phyloP scores from a whole-genome alignment of 148 eudicot species.

The Simmondsia chinensis region DNA sequence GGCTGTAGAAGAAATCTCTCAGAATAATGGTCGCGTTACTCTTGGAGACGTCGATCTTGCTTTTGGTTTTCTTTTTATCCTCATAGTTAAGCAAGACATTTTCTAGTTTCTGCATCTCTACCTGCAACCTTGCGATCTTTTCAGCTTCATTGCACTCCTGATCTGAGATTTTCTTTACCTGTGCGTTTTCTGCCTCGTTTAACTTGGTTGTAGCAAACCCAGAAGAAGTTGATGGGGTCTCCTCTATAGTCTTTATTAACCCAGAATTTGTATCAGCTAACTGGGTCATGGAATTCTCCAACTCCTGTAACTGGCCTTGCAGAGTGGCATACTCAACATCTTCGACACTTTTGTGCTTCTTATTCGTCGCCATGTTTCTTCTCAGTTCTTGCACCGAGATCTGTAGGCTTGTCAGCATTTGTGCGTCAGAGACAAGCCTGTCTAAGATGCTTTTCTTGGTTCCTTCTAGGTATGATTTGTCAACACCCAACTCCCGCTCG shows the following conservation, averaged over 20 bases:
- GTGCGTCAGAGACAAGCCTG: slow-evolving; percentile 57
- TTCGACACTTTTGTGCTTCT: slow-evolving; percentile 30
- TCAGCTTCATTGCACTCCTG: slow-evolving; percentile 70
- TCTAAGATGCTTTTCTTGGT: slow-evolving; percentile 42
- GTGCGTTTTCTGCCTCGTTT: slow-evolving; percentile 27
- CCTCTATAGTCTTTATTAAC: slow-evolving; percentile 36
- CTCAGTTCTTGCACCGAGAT: slow-evolving; percentile 49
- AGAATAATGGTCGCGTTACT: slow-evolving; percentile 45
- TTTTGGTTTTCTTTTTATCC: slow-evolving; percentile 52
- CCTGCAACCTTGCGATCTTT: slow-evolving; percentile 50
- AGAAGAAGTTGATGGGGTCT: slow-evolving; percentile 18
- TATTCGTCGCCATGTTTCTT: slow-evolving; percentile 40
- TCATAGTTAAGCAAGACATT: slow-evolving; percentile 45
- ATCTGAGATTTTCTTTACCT: slow-evolving; percentile 35
- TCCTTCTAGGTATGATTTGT: slow-evolving; percentile 28
- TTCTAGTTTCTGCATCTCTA: slow-evolving; percentile 68
- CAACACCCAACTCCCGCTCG: slow-evolving; percentile 71
- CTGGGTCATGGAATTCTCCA: slow-evolving; percentile 49
- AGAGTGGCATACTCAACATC: slow-evolving; percentile 43
- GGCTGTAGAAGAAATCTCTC: slow-evolving; percentile 48
- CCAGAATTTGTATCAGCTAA: slow-evolving; percentile 52
- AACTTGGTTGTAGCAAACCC: slow-evolving; percentile 16
- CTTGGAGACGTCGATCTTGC: slow-evolving; percentile 29
- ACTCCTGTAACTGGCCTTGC: slow-evolving; percentile 50
- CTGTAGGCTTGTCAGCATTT: slow-evolving; percentile 45